Percentiles rank a stretch among this genome's conserved stretches.
phyloP scores from a whole-genome alignment of 805 yeast species.

The Kockiozyma suomiensis region DNA sequence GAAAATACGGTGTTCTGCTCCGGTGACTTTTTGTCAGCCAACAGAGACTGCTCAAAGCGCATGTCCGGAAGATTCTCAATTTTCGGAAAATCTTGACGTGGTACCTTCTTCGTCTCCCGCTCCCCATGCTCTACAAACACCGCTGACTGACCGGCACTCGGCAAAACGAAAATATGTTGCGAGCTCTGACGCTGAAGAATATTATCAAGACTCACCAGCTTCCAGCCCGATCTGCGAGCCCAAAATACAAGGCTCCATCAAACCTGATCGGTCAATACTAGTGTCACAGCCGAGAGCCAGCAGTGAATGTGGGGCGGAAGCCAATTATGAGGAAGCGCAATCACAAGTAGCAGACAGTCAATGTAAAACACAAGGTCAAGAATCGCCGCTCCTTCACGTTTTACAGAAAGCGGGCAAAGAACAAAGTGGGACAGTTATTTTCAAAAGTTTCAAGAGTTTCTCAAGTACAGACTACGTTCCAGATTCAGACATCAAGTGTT shows the following conservation, averaged over 20 bases:
- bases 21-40: no score
- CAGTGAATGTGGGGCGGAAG: no score
- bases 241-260: neutral
- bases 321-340: no score
- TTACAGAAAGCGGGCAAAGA: neutral
- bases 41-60: neutral
- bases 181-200: slow-evolving; percentile 19
- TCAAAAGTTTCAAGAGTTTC: neutral
- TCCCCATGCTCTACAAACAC: neutral
- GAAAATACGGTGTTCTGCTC: no score
- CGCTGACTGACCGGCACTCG: neutral
- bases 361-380: neutral
- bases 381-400: neutral
- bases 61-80: neutral
- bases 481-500: neutral
- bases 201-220: slow-evolving; percentile 2
- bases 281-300: no score
- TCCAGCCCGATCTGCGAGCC: neutral
- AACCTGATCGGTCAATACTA: neutral
- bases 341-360: neutral
- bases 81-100: neutral
- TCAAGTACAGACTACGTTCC: neutral
- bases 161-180: slow-evolving; percentile 1
- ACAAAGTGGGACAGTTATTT: neutral
- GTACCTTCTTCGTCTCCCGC: neutral